phyloP scores from a whole-genome alignment of 306 rosid genomes.

The Medicago arabica region DNA sequence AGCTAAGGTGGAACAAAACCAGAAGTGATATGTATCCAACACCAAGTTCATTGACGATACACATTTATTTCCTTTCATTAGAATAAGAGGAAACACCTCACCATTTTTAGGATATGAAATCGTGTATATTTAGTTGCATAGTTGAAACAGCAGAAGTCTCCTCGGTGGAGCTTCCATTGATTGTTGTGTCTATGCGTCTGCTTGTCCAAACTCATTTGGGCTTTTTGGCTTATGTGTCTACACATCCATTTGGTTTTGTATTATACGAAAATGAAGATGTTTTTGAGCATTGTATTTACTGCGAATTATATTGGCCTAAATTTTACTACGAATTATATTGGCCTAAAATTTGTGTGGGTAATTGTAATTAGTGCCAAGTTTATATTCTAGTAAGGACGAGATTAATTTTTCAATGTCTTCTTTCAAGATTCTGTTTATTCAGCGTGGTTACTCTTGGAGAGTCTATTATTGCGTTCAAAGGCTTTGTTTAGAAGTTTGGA shows the following conservation, averaged over 20 bases:
- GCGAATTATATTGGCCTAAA: no score
- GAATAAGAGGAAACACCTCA: conserved; percentile 63
- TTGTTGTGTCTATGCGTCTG: conserved; percentile 42
- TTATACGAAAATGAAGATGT: conserved; percentile 44
- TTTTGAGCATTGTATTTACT: conserved; percentile 47
- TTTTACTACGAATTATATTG: conserved; percentile 37
- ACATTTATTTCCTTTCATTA: conserved; percentile 52
- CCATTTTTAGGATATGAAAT: conserved; percentile 37
- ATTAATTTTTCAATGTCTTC: no score
- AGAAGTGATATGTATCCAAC: conserved; percentile 53
- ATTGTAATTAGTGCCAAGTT: not conserved
- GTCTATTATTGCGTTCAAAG: no score
- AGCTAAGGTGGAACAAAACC: conserved; percentile 94
- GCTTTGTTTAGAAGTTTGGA: no score
- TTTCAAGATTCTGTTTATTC: no score
- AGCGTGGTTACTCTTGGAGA: no score
- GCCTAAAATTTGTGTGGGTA: conserved; percentile 18
- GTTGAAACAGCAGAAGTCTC: conserved; percentile 45
- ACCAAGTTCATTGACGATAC: conserved; percentile 43
- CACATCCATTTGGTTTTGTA: conserved; percentile 54
- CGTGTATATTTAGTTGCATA: conserved; percentile 48
- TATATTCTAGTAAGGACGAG: no score
- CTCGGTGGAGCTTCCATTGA: conserved; percentile 48
- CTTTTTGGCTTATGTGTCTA: conserved; percentile 41
- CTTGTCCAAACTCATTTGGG: conserved; percentile 44